phyloP scores from a whole-genome alignment of 306 rosid genomes.

The Trichosanthes cucumerina region DNA sequence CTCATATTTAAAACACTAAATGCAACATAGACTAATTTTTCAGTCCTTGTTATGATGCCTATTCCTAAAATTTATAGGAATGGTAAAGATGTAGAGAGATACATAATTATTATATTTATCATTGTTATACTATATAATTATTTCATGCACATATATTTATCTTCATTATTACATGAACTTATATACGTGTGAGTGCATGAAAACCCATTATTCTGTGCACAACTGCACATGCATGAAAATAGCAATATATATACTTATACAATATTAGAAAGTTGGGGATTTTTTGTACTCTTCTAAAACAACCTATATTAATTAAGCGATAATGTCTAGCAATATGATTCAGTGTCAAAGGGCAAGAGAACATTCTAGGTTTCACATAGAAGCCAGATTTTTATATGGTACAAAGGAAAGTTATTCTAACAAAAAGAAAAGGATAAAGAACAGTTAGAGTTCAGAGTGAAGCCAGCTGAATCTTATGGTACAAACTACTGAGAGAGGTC shows the following conservation, averaged over 20 bases:
- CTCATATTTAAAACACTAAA: too few species aligned
- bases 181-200: background rate
- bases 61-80: too few species aligned
- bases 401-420: background rate
- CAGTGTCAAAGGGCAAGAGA: background rate
- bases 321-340: background rate
- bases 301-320: background rate
- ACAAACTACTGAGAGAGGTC: background rate
- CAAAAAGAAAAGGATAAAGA: background rate
- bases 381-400: conserved; percentile 4
- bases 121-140: too few species aligned
- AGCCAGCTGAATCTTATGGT: background rate
- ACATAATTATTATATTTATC: too few species aligned
- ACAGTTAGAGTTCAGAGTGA: background rate
- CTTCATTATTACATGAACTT: background rate
- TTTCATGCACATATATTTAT: background rate
- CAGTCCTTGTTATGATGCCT: background rate
- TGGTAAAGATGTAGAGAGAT: too few species aligned
- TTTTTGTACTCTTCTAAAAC: background rate
- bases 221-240: background rate
- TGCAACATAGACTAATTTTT: too few species aligned
- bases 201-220: background rate
- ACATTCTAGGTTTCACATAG: background rate
- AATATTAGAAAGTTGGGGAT: background rate
- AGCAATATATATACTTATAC: background rate